Conservation (phyloP, 2,329 filamentous ascomycete genomes). For the Bipolaris gigantea region DNA sequence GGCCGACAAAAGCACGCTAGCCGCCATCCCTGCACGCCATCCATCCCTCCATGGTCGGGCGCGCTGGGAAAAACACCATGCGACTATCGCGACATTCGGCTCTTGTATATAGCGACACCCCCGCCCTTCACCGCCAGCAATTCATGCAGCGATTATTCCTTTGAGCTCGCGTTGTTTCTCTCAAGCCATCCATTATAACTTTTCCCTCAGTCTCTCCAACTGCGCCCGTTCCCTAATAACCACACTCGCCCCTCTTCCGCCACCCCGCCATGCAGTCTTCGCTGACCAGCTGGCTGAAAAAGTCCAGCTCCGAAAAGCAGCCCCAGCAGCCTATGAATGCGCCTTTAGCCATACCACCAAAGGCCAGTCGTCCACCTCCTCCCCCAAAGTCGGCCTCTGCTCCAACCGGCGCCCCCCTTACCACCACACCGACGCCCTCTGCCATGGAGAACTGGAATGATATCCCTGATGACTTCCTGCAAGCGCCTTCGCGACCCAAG, state of each 20-base stretch:
- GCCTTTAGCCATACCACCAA: background rate
- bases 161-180: background rate
- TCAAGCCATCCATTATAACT: background rate
- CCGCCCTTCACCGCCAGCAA: background rate
- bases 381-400: conserved; percentile 26
- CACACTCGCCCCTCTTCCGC: conserved; percentile 1
- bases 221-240: background rate
- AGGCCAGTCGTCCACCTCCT: conserved; percentile 19
- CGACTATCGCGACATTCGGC: conserved; percentile 5
- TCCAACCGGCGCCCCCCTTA: conserved; percentile 20
- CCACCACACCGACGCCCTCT: conserved; percentile 16
- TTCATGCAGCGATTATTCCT: background rate
- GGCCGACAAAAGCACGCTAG: conserved; percentile 32
- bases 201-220: background rate
- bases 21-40: conserved; percentile 17
- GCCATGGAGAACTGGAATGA: conserved; percentile 35
- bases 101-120: background rate
- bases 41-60: conserved; percentile 17
- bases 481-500: conserved; percentile 26
- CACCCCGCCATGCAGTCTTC: conserved; percentile 47
- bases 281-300: conserved; percentile 52
- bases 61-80: conserved; percentile 18
- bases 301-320: conserved; percentile 43
- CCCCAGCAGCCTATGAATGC: conserved; percentile 15
- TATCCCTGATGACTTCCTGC: conserved; percentile 32